Evolutionary conservation across 2,329 filamentous ascomycete genomes (phyloP).

Genomic region (Penicillium decumbens): DNA sequence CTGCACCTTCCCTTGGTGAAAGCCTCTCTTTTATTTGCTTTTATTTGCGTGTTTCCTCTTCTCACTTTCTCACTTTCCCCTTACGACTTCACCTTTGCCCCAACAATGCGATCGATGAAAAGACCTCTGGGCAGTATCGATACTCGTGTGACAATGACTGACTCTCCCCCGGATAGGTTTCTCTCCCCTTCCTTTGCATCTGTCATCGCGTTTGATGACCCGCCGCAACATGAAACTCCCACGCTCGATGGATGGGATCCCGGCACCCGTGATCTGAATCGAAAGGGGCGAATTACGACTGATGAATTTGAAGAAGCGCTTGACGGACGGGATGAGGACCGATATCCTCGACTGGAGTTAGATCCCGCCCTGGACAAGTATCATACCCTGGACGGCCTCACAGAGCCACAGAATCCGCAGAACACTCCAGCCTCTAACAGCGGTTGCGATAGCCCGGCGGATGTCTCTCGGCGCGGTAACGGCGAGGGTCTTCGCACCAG

Average conservation of each 20-base stretch:
- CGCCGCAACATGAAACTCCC: not conserved
- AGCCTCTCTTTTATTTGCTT: not conserved
- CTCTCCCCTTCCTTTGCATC: slow-evolving; percentile 14
- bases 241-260: not conserved
- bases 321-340: not conserved
- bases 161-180: slow-evolving; percentile 1
- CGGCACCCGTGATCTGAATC: not conserved
- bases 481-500: slow-evolving; percentile 5
- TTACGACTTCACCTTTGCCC: not conserved
- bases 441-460: slow-evolving; percentile 3
- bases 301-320: not conserved
- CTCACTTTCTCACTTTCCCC: not conserved
- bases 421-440: slow-evolving; percentile 19
- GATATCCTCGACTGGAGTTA: slow-evolving; percentile 17
- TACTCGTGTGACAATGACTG: slow-evolving; percentile 17
- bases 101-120: slow-evolving; percentile 17
- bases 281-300: not conserved
- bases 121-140: slow-evolving; percentile 17
- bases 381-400: slow-evolving; percentile 15
- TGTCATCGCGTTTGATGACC: slow-evolving; percentile 7
- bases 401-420: slow-evolving; percentile 15
- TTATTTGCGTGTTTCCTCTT: not conserved
- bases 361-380: slow-evolving; percentile 19
- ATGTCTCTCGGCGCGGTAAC: not conserved
- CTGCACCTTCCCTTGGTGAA: slow-evolving; percentile 11